These are phyloP conservation scores for Dactylellina cionopaga DNA, from an alignment of 2,329 filamentous ascomycete species.

Conservation along the genomic window DNA sequence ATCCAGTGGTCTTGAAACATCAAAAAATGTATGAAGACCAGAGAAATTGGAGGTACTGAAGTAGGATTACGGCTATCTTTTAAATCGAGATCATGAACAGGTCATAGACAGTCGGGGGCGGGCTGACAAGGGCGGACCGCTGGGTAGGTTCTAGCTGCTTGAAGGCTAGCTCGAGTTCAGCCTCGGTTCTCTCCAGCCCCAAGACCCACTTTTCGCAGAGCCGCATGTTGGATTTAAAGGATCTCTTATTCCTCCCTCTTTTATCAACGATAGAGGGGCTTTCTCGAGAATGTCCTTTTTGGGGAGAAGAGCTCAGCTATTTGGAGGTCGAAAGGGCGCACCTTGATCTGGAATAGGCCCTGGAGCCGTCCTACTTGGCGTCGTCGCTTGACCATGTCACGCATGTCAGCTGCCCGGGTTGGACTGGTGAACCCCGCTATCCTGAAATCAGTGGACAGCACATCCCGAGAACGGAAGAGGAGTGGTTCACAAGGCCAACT, in stretches of 20 bases:
- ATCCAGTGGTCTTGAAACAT: neutral
- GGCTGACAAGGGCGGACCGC: neutral
- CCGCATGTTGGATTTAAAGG: constrained; percentile 19
- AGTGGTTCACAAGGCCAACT: constrained; percentile 33
- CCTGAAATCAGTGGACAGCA: constrained; percentile 39
- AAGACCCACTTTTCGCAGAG: constrained; percentile 35
- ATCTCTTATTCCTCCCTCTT: neutral
- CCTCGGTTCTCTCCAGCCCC: constrained; percentile 23
- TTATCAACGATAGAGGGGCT: neutral
- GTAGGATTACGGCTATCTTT: constrained; percentile 3
- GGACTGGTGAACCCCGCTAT: constrained; percentile 29
- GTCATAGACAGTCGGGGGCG: neutral
- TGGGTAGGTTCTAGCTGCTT: constrained; percentile 21
- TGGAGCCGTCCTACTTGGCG: constrained; percentile 16
- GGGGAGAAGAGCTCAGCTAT: no score
- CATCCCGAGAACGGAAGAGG: constrained; percentile 28
- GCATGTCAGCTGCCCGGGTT: constrained; percentile 36
- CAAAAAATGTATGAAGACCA: neutral
- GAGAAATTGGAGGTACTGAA: neutral
- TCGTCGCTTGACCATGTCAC: constrained; percentile 40
- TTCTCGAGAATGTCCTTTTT: no score
- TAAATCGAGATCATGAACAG: neutral
- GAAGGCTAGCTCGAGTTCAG: constrained; percentile 27
- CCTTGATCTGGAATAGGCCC: neutral
- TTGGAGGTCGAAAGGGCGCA: no score